Evolutionary conservation across 2,329 filamentous ascomycete genomes (phyloP), one percentile per base, ranked within the genome.

Genomic region (Xylariaceae sp.): DNA sequence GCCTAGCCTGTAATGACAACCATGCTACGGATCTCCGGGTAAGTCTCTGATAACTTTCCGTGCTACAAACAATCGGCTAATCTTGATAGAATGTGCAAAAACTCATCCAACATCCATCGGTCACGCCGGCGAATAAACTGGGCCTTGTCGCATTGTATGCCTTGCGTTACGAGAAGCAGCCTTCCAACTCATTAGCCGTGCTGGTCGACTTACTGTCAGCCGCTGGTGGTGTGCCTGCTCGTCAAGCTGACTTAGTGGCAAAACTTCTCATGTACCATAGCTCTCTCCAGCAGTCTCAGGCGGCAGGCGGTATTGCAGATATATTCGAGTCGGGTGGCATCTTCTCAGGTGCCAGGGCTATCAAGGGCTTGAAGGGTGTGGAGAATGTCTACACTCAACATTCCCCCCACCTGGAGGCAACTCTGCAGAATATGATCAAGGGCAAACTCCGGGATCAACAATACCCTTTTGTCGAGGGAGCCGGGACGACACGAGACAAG

Each of bases 311-410:
- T 5, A 90, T 96, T 53, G 86, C 90, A 0, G 92, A 97, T 61
- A 83, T 97, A 6, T 97, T 99, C 65, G 92, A 97, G 66, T 87
- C 89, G 0, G 83, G 87, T 0, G 92, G 90, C 4, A 92, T 99
- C 60, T 96, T 99, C 71, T 89, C 89, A 0, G 89, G 89, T 12
- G 91, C 92, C 10, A 81, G 90, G 37, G 89, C 87, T 65, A 91
- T 99, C 71, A 96, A 95, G 67, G 94, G 94, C 0, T 78, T 99
- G 13, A 96, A 97, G 67, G 94, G 94, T 1, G 94, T 99, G 1
- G 95, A 99, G 70, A 99, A 99, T 64, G 94, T 99, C 26, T 99
- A 99, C 70, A 99, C 94, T 0, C 95, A 99, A 70, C 94, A 99
- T 70, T 95, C 90, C 5, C 91, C 95, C 0, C 80, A 90, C 19